phyloP scores from a whole-genome alignment of 768 basidiomycete species.

The Galerina marginata region DNA sequence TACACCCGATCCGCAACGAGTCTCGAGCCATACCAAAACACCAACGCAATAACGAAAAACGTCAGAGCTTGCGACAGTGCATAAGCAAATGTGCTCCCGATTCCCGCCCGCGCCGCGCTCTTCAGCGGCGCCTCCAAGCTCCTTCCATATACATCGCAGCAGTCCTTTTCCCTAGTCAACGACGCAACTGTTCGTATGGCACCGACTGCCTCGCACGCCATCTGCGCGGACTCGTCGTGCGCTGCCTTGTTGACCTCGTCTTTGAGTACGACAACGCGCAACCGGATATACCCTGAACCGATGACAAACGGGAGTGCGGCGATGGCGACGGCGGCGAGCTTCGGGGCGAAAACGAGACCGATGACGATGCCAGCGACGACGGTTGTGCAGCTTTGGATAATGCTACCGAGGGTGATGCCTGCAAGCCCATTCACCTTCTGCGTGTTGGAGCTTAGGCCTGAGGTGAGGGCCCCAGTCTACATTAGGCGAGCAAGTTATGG shows the following conservation, averaged over 20 bases:
- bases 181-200: conserved; percentile 90
- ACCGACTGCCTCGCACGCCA: conserved; percentile 91
- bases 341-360: conserved; percentile 77
- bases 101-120: conserved; percentile 61
- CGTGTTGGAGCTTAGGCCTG: conserved; percentile 79
- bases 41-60: conserved; percentile 82
- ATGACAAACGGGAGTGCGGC: conserved; percentile 42
- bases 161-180: conserved; percentile 84
- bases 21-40: conserved; percentile 76
- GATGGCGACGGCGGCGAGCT: conserved; percentile 80
- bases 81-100: conserved; percentile 68
- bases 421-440: conserved; percentile 88
- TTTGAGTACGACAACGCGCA: conserved; percentile 87
- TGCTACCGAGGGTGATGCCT: conserved; percentile 84
- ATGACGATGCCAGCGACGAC: conserved; percentile 72
- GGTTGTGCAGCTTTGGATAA: conserved; percentile 78
- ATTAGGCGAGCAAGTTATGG: background rate
- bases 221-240: conserved; percentile 80
- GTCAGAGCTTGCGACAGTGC: conserved; percentile 71
- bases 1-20: conserved; percentile 61
- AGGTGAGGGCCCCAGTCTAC: conserved; percentile 79
- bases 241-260: conserved; percentile 79
- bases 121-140: conserved; percentile 74
- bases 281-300: conserved; percentile 66
- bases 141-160: conserved; percentile 62